These are phyloP conservation scores for Carex pumila DNA, from an alignment of 176 grass and related monocot species.

Conservation along the genomic window DNA sequence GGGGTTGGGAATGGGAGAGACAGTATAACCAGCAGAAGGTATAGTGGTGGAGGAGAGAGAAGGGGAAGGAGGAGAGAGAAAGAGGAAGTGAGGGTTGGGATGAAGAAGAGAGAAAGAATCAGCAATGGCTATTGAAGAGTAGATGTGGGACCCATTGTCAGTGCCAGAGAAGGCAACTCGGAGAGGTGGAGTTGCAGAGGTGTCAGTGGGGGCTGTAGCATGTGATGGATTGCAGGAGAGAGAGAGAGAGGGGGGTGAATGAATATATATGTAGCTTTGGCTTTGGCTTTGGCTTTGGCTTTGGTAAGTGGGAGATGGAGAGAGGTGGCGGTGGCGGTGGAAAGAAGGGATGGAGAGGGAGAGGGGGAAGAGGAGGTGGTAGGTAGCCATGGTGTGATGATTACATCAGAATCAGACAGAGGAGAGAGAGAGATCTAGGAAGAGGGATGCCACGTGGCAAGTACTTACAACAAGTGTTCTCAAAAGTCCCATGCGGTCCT, in stretches of 20 bases:
- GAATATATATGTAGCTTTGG: background rate
- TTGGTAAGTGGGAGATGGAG: background rate
- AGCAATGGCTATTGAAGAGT: slow-evolving; percentile 66
- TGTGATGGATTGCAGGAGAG: background rate
- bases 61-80: slow-evolving; percentile 45
- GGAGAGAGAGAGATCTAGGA: background rate
- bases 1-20: slow-evolving; percentile 21
- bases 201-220: background rate
- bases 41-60: slow-evolving; percentile 33
- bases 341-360: background rate
- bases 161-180: slow-evolving; percentile 64
- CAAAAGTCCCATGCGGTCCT: no score
- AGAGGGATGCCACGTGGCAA: background rate
- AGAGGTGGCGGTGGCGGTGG: background rate
- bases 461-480: background rate
- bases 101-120: slow-evolving; percentile 47
- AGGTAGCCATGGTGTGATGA: slow-evolving; percentile 39
- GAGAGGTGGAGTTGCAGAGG: background rate
- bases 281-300: background rate
- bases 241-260: background rate
- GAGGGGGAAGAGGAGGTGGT: slow-evolving; percentile 30
- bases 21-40: background rate
- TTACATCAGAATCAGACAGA: background rate
- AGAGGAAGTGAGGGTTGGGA: slow-evolving; percentile 40
- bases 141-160: slow-evolving; percentile 58